Base-by-base conservation (phyloP, 257 asterid genomes). In the Paulownia fortunei region DNA sequence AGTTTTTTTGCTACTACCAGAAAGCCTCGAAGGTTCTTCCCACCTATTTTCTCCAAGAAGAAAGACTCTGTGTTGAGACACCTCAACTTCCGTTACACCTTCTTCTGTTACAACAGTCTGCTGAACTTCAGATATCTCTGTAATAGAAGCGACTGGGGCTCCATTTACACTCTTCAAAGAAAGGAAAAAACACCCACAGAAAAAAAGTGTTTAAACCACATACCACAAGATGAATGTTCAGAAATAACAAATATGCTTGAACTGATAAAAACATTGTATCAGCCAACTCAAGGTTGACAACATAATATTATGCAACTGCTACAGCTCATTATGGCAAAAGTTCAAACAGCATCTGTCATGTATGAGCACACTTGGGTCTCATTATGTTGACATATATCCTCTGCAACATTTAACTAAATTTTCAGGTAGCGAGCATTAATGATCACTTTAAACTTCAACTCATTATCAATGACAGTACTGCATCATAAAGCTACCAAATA, bases 11-110 rank as follows among this genome's bases (percentile, higher is more conserved):
- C 76, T 87, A 51, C 79, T 81, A 9, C 79, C 24, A 44, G 87
- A 30, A 76, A 93, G 97, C 87, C 97, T 90, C 8, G 98, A 93
- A 75, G 99, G 88, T 12, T 95, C 99, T 85, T 95, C 99, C 98
- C 98, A 95, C 49, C 97, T 84, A 41, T 95, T 95, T 87, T 95
- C 98, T 81, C 99, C 99, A 0, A 93, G 97, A 79, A 93, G 98
- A 87, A 86, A 95, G 19, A 95, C 99, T 84, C 93, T 86, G 65
- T 83, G 82, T 4, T 76, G 85, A 47, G 92, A 60, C 36, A 59
- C 78, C 11, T 80, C 88, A 47, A 46, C 76, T 81, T 84, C 87
- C 26, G 80, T 44, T 69, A 55, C 70, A 10, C 83, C 77, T 32
- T 82, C 87, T 39, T 71, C 82, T 42, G 69, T 83, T 30, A 78